These are phyloP conservation scores for Begonia peltatifolia DNA, from an alignment of 306 rosid genomes.

Conservation along the genomic window DNA sequence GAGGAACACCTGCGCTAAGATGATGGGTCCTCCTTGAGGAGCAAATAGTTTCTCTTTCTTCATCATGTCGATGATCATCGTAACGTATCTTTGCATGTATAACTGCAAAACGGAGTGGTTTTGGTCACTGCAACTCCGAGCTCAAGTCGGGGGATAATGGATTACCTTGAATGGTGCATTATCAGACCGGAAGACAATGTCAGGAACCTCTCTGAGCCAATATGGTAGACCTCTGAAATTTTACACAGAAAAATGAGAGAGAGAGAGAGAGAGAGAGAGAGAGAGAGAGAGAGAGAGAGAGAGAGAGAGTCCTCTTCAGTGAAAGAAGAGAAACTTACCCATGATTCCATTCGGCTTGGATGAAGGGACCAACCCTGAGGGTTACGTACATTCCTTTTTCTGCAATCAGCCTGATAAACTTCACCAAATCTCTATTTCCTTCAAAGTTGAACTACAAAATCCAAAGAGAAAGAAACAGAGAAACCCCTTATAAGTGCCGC, in stretches of 20 bases:
- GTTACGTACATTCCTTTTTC: slow-evolving; percentile 45
- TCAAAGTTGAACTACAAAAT: slow-evolving; percentile 34
- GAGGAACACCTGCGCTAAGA: slow-evolving; percentile 58
- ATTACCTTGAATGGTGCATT: slow-evolving; percentile 62
- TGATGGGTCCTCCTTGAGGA: slow-evolving; percentile 83
- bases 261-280: not conserved
- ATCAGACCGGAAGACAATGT: slow-evolving; percentile 48
- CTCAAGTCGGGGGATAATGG: not conserved
- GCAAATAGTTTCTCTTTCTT: slow-evolving; percentile 56
- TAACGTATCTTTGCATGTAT: slow-evolving; percentile 44
- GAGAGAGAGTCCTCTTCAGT: too few species aligned
- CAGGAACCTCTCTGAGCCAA: slow-evolving; percentile 74
- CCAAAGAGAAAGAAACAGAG: not conserved
- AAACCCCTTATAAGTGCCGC: too few species aligned
- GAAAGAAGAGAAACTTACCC: slow-evolving; percentile 55
- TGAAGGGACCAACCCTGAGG: slow-evolving; percentile 79
- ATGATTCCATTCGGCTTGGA: slow-evolving; percentile 97
- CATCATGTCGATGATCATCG: slow-evolving; percentile 37
- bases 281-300: not conserved
- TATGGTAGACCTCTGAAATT: slow-evolving; percentile 77
- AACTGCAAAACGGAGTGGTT: slow-evolving; percentile 21
- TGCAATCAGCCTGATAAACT: slow-evolving; percentile 39
- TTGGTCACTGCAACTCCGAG: not conserved
- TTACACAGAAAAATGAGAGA: not conserved
- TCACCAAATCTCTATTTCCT: slow-evolving; percentile 59